A percentile compares a stretch with the other conserved stretches of the same genome.
These are phyloP conservation scores for Helicocarpus griseus DNA, from an alignment of 2,329 filamentous ascomycete genomes.

Conservation along the genomic window DNA sequence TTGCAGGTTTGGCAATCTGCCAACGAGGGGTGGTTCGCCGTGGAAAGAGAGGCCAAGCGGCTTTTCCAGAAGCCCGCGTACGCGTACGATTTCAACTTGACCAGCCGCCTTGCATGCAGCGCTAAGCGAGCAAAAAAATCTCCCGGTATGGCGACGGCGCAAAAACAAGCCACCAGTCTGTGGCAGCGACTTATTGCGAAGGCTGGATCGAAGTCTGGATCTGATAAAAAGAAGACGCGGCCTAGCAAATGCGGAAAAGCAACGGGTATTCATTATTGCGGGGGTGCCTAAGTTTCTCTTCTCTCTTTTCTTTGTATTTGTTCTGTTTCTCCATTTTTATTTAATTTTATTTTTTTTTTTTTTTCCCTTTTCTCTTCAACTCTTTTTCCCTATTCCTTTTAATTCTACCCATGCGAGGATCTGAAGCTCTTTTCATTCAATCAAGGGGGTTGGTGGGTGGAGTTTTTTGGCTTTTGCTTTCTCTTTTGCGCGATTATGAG, in stretches of 20 bases:
- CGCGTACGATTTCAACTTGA: constrained; percentile 12
- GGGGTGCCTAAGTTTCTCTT: too few species aligned
- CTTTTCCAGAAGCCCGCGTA: constrained; percentile 16
- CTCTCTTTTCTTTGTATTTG: background rate
- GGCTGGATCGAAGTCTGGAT: background rate
- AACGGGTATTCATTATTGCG: background rate
- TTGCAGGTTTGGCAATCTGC: constrained; percentile 20
- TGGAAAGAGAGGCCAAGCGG: constrained; percentile 11
- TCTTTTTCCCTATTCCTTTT: background rate
- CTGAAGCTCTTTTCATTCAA: too few species aligned
- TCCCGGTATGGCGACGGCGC: constrained; percentile 24
- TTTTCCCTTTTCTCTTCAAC: constrained; percentile 2
- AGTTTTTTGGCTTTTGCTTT: too few species aligned
- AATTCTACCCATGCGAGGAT: too few species aligned
- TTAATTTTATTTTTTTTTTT: background rate
- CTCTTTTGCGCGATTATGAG: too few species aligned
- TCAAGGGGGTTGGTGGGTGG: too few species aligned
- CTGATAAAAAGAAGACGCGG: background rate
- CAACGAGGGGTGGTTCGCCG: constrained; percentile 17
- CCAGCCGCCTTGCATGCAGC: constrained; percentile 19
- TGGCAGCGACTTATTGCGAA: background rate
- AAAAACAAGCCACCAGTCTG: constrained; percentile 20
- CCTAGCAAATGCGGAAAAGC: background rate
- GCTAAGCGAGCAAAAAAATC: constrained; percentile 21
- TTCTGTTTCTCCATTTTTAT: background rate